A percentile compares a stretch with the other conserved stretches of the same genome.
These are phyloP conservation scores for Blastocystis sp. DNA, from an alignment of 352 stramenopile genomes.

Conservation along the genomic window DNA sequence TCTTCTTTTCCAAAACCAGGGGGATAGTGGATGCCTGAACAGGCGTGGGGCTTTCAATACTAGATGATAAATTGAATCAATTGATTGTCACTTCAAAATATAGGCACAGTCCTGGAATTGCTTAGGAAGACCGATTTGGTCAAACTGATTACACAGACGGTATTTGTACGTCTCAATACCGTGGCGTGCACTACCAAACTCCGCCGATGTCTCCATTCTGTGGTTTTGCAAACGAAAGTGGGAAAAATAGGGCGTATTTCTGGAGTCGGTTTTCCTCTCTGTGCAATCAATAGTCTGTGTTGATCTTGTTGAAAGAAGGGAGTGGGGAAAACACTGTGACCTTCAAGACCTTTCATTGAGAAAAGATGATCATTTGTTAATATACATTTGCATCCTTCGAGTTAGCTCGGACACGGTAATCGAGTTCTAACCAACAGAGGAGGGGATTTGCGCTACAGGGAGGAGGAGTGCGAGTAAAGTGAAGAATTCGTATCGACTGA, in stretches of 20 bases:
- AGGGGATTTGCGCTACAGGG: background rate
- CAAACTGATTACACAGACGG: background rate
- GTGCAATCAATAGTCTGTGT: no score
- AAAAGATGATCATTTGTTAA: conserved; percentile 32
- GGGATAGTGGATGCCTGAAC: conserved; percentile 75
- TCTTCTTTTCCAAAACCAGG: conserved; percentile 70
- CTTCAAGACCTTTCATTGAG: background rate
- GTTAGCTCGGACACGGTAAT: conserved; percentile 3
- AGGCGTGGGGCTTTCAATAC: conserved; percentile 73
- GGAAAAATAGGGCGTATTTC: no score
- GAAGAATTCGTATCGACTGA: conserved; percentile 20
- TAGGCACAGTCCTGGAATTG: conserved; percentile 16
- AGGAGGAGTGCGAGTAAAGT: conserved; percentile 11
- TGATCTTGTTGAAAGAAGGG: no score
- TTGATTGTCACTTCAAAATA: background rate
- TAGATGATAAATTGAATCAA: conserved; percentile 5
- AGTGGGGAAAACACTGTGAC: no score
- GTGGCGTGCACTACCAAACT: background rate
- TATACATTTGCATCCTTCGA: conserved; percentile 35
- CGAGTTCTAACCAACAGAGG: background rate
- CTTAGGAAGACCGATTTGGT: conserved; percentile 14
- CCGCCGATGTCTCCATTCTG: background rate
- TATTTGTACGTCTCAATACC: conserved; percentile 1
- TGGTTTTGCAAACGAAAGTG: no score
- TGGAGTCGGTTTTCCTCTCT: no score